Evolutionary conservation across 202 grass and related monocot species (phyloP), one percentile per base, ranked within the genome.

Genomic region (Panicum hallii): DNA sequence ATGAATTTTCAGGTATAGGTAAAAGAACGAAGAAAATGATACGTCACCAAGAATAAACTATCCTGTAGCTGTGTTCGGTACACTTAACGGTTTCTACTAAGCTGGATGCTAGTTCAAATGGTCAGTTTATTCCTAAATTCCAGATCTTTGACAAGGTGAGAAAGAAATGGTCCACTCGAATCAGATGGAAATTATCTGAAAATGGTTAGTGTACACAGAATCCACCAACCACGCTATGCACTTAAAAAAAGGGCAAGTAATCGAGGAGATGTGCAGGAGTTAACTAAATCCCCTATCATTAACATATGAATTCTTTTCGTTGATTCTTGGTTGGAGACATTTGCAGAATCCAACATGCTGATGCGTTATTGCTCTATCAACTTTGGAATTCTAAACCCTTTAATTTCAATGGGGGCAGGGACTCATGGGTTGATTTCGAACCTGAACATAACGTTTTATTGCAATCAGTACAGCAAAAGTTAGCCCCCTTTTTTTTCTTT

Each of bases 161-260:
- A 56, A 74, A 63, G 57, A 74, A 80, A 19, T 2, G n/a, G 85
- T 82, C 61, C 61, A 53, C 41, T 5, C 5, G 74, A 83, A 79
- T 50, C 12, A 19, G 22, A 19, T 1, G 15, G n/a, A 10, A 72
- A 48, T 14, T 63, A 58, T 49, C 56, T 28, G 5, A 36, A 85
- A 80, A 53, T 69, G 55, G 11, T 11, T 36, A 4, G 79, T 79
- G 67, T 38, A 86, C 60, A 79, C 79, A 50, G 83, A 90, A 86
- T 53, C 83, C 67, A 83, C 88, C 83, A 68, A 73, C 9, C 56
- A 46, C 16, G 42, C 82, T 57, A 32, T 20, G 9, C 8, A 2
- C 44, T 72, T 64, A 54, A 12, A 67, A 60, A 63, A 20, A 47
- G 4, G 28, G 22, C 10, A 47, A 64, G 70, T 4, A 2, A 55